Conservation (phyloP, 345 rosid genomes). For the Arabidopsis arenosa region DNA sequence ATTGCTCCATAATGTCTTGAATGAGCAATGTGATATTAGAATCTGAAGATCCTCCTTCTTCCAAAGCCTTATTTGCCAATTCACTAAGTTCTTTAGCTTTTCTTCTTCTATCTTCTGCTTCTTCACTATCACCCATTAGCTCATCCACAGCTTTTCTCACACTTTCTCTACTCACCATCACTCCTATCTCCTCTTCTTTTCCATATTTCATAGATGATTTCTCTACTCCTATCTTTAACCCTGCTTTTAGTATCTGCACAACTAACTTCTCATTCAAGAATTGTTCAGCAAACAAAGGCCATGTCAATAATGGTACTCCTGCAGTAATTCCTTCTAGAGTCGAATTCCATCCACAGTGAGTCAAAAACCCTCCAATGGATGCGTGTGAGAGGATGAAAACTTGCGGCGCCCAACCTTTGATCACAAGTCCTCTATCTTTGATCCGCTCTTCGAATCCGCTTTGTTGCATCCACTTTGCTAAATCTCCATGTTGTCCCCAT, state of each 20-base stretch:
- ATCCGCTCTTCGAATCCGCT: constrained; percentile 50
- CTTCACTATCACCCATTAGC: constrained; percentile 43
- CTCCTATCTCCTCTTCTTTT: constrained; percentile 43
- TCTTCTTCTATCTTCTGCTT: constrained; percentile 46
- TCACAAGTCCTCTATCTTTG: constrained; percentile 53
- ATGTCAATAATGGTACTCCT: constrained; percentile 47
- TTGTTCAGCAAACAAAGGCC: constrained; percentile 45
- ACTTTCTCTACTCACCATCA: constrained; percentile 34
- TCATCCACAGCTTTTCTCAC: constrained; percentile 43
- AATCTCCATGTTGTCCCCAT: constrained; percentile 21
- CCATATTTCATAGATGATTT: constrained; percentile 6
- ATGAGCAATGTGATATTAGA: constrained; percentile 37
- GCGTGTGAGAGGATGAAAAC: constrained; percentile 56
- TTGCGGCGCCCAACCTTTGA: constrained; percentile 68
- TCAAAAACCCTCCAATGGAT: constrained; percentile 57
- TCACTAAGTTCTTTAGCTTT: constrained; percentile 44
- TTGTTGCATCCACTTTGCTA: constrained; percentile 50
- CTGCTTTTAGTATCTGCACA: constrained; percentile 43
- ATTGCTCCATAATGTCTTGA: constrained; percentile 42
- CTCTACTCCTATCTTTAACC: constrained; percentile 45
- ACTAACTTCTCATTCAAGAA: constrained; percentile 43
- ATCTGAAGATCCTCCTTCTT: constrained; percentile 49
- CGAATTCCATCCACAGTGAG: constrained; percentile 74
- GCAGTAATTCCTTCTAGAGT: constrained; percentile 53
- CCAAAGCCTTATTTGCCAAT: constrained; percentile 47